Evolutionary conservation across 768 basidiomycete genomes (phyloP), one percentile per base, ranked within the genome.

Genomic region (Boletus sensibilis): DNA sequence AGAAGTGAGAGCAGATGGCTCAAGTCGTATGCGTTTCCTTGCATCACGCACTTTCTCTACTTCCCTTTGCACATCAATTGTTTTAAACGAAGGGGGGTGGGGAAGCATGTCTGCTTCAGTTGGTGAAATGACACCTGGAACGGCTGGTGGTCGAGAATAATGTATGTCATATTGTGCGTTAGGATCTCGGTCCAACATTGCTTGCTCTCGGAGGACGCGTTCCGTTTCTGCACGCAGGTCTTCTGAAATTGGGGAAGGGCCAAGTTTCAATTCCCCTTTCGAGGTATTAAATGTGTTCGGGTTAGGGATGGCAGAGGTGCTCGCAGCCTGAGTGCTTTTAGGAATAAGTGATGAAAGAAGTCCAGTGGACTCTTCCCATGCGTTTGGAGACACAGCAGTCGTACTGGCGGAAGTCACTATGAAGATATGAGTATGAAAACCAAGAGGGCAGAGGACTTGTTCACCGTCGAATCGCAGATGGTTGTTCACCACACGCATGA

Each of bases 401-500:
- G 88, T 81, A 42, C 82, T 88, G 8, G 86, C 80, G 16, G 87
- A 77, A 11, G 90, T 86, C 13, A 94, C 91, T 91, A 69, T 21
- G 60, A 56, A 44, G 46, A 50, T 37, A 54, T 58, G 55, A 74
- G 55, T 72, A 62, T 55, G 64, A 41, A 43, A 21, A 21, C 25
- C 2, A 39, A 23, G 14, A 40, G 20, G 21, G 37, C 47, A 41
- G 53, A 31, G 35, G 49, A 56, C 7, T 9, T 51, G 44, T 69
- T 76, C 74, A 95, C 95, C 92, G 64, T 95, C 89, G 60, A 98
- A 92, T 39, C 86, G 84, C 35, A 99, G 79, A 67, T 94, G 88
- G 69, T 94, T 95, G 69, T 97, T 97, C 23, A 99, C 88, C 37
- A 98, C 93, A 41, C 88, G 85, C 84, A 98, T 88, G 42, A 98